Base-by-base conservation (phyloP, 2,329 filamentous ascomycete genomes). In the Claviceps sorghi region DNA sequence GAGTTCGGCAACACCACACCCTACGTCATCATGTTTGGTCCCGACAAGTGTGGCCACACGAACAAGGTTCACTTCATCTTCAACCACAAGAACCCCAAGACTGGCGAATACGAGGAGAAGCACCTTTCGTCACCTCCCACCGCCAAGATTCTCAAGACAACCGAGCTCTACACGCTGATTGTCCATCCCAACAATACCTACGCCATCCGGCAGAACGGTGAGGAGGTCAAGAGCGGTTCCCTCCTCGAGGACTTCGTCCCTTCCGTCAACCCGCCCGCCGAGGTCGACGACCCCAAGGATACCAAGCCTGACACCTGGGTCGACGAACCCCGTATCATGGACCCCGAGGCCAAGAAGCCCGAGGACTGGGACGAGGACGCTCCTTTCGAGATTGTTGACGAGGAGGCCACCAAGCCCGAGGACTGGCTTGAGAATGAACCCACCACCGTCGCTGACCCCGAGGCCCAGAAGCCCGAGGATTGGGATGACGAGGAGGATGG, bases 71-170 rank as follows among this genome's bases (percentile, higher is more conserved):
- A 82, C 72, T 95, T 98, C 76, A 98, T 98, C 72, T 95, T 98
- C 83, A 93, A 94, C 74, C 93, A 98, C 86, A 98, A 97, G 87
- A 98, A 97, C 82, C 93, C 93, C 68, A 96, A 95, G 86, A 96
- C 89, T 47, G 91, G 91, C 76, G 88, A 96, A 73, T 98, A 98
- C 66, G 91, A 98, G 80, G 93, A 98, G 86, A 98, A 98, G 84
- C 93, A 98, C 74, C 80, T 98, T 58, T 82, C 80, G 67, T 79
- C 79, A 63, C 84, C 91, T 58, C 90, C 93, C 56, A 78, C 84
- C 54, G 90, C 90, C 67, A 86, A 84, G 68, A 93, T 95, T 64
- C 78, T 83, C 75, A 97, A 96, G 83, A 84, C 88, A 58, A 86
- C 87, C 57, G 85, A 91, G 70, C 84, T 98, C 57, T 98, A 98